Percentiles rank a stretch among this genome's conserved stretches.
Evolutionary conservation across 2,329 filamentous ascomycete species (phyloP).

Genomic region (Ophiobolus disseminans): DNA sequence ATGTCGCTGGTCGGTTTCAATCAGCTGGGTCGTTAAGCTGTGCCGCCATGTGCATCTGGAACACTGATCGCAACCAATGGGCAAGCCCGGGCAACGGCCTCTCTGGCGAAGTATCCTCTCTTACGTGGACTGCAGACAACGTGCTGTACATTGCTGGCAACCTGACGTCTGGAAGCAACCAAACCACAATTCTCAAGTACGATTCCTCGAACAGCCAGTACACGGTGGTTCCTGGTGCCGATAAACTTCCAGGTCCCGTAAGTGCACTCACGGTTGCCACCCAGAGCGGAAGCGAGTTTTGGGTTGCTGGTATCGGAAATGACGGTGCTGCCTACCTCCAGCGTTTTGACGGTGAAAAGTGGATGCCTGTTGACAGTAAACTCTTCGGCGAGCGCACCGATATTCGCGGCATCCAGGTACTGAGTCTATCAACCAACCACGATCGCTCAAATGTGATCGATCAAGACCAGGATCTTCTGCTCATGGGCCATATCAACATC

Average conservation of each 20-base stretch:
- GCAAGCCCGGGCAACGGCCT: slow-evolving; percentile 76
- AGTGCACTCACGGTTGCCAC: slow-evolving; percentile 78
- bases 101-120: slow-evolving; percentile 70
- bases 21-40: slow-evolving; percentile 84
- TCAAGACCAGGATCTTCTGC: slow-evolving; percentile 73
- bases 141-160: slow-evolving; percentile 80
- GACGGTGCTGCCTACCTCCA: slow-evolving; percentile 78
- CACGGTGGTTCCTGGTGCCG: slow-evolving; percentile 66
- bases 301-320: slow-evolving; percentile 76
- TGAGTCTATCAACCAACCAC: slow-evolving; percentile 74
- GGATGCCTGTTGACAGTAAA: slow-evolving; percentile 66
- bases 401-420: slow-evolving; percentile 82
- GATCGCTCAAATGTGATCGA: slow-evolving; percentile 68
- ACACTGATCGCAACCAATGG: slow-evolving; percentile 76
- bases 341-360: slow-evolving; percentile 78
- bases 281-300: slow-evolving; percentile 74
- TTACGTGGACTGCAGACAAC: slow-evolving; percentile 78
- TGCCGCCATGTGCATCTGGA: slow-evolving; percentile 80
- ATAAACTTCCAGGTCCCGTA: slow-evolving; percentile 78
- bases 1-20: slow-evolving; percentile 85
- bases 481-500: slow-evolving; percentile 83
- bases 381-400: slow-evolving; percentile 68
- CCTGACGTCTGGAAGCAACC: slow-evolving; percentile 70
- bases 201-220: slow-evolving; percentile 72
- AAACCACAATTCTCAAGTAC: slow-evolving; percentile 74